Evolutionary conservation across 352 stramenopile genomes (phyloP).

Genomic region (Globisporangium recalcitrans): DNA sequence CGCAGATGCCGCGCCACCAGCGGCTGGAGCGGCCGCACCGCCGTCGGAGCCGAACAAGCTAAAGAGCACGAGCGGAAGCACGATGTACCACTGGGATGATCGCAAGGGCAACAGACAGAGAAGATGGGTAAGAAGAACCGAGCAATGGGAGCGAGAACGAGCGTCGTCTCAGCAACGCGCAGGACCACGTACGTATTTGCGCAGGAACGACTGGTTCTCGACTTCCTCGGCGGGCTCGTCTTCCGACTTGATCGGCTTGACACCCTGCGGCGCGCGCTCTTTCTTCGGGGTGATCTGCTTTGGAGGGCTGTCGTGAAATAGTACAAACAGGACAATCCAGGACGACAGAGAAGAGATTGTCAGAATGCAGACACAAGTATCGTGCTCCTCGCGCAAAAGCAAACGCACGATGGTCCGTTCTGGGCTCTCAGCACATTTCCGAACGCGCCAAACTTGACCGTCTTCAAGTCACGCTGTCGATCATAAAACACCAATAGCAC

Average conservation of each 20-base stretch:
- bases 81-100: constrained; percentile 73
- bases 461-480: constrained; percentile 44
- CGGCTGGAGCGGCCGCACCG: constrained; percentile 30
- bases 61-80: constrained; percentile 73
- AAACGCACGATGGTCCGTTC: constrained; percentile 54
- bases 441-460: constrained; percentile 48
- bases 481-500: neutral
- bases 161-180: neutral
- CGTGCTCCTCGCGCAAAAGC: too few relatives aligned
- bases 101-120: neutral
- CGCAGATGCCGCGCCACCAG: constrained; percentile 20
- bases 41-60: constrained; percentile 60
- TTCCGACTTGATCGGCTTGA: constrained; percentile 65
- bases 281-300: constrained; percentile 59
- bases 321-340: neutral
- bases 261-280: constrained; percentile 58
- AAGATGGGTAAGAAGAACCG: neutral
- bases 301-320: constrained; percentile 31
- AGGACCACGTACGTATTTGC: constrained; percentile 68
- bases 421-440: constrained; percentile 57
- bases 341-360: neutral
- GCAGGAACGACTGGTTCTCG: constrained; percentile 74
- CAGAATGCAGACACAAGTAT: neutral
- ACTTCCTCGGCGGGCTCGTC: constrained; percentile 50
- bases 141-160: neutral